Base-by-base conservation (phyloP, 305 asterid species). In the Lippia alba region DNA sequence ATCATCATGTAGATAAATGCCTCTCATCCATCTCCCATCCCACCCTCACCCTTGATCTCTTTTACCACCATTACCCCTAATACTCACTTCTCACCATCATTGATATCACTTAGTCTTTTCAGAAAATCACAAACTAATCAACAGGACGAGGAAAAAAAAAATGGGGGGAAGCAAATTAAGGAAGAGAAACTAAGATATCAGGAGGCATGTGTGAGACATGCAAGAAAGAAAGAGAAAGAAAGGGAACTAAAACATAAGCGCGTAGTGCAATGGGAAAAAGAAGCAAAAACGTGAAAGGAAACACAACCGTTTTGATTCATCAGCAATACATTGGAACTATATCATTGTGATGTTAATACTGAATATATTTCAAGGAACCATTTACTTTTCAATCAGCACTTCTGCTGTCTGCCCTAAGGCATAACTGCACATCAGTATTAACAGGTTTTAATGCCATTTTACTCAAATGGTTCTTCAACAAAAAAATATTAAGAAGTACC, bases 41-140 rank as follows among this genome's bases (percentile, higher is more conserved):
- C 60, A 53, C 36, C 65, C 15, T 74, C 17, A 51, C 44, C 66
- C 67, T 67, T 48, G 51, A 71, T 45, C 61, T 54, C 50, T 58
- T 46, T 63, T 44, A 64, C 63, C 74, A 78, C 20, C 44, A 14
- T 17, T 62, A 51, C 24, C 65, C 10, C 44, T 40, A 40, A 44
- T 18, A 61, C 32, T 9, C 45, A 56, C 59, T 62, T 44, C 33
- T 51, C 72, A 51, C 40, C 48, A 57, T 64, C 64, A 70, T 61
- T 61, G 15, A 58, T 66, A 66, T 60, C 57, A 59, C 33, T 45
- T 55, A 44, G 39, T 24, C 30, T 3, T 24, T 24, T 1, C 30
- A 24, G 30, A 3, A 15, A 34, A 6, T 8, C 15, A 19, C 24
- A 57, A 14, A 33, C 0, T 24, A 24, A 24, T 24, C 30, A 24